Conservation (phyloP, 225 moss, liverwort and hornwort species). For the Sphagnum contortum region DNA sequence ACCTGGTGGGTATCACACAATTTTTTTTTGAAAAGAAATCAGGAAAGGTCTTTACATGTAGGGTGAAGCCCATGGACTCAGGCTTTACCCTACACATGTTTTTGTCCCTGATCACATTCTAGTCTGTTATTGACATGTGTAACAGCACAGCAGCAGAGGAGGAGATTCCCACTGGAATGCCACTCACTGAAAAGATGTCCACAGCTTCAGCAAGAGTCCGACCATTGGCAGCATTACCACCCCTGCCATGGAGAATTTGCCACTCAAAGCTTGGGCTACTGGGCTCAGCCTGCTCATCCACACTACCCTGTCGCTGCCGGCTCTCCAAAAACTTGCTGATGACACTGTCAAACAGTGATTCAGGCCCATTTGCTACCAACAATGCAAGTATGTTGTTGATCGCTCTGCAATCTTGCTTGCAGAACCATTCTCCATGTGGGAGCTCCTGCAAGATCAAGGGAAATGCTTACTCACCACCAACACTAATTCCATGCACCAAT, state of each 20-base stretch:
- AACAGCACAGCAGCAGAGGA: no score
- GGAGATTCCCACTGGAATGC: background rate
- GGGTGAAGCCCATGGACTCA: no score
- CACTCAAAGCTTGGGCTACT: conserved; percentile 44
- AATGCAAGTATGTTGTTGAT: conserved; percentile 51
- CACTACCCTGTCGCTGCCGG: conserved; percentile 30
- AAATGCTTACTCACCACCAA: background rate
- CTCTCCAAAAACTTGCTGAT: conserved; percentile 60
- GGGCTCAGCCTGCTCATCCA: conserved; percentile 29
- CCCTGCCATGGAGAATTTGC: conserved; percentile 69
- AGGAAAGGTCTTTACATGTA: no score
- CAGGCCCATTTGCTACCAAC: conserved; percentile 71
- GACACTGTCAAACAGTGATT: conserved; percentile 58
- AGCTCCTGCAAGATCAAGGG: conserved; percentile 50
- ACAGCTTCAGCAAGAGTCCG: conserved; percentile 72
- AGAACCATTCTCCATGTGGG: conserved; percentile 84
- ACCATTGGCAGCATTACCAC: conserved; percentile 46
- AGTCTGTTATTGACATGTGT: no score
- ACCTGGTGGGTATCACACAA: background rate
- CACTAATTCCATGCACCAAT: no score
- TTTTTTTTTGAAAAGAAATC: background rate
- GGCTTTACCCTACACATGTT: no score
- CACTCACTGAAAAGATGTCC: conserved; percentile 59
- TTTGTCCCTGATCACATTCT: no score
- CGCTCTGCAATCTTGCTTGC: conserved; percentile 57